A percentile compares a stretch with the other conserved stretches of the same genome.
These are phyloP conservation scores for Plantago lanceolata DNA, from an alignment of 305 asterid genomes.

Conservation along the genomic window DNA sequence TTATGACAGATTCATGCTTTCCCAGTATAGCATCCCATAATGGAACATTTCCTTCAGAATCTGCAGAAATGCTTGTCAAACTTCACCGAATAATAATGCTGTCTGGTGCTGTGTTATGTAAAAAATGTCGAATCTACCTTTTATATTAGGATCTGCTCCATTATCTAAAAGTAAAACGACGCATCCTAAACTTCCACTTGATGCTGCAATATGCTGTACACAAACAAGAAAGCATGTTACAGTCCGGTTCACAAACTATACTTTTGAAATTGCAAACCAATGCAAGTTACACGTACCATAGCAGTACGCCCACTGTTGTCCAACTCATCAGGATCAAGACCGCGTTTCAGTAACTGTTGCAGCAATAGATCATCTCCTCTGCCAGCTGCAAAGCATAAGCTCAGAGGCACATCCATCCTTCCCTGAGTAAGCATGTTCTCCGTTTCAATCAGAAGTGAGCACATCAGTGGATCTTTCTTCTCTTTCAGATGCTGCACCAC, in stretches of 20 bases:
- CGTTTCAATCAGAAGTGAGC: conserved; percentile 45
- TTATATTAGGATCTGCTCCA: conserved; percentile 64
- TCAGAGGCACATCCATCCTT: conserved; percentile 73
- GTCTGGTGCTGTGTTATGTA: no score
- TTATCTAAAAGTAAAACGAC: conserved; percentile 59
- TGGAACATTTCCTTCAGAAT: conserved; percentile 77
- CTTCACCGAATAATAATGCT: no score
- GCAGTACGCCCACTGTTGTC: conserved; percentile 58
- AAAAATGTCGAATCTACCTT: conserved; percentile 50
- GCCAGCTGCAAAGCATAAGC: conserved; percentile 75
- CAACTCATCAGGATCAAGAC: conserved; percentile 62
- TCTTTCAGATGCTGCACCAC: conserved; percentile 58
- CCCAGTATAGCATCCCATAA: conserved; percentile 70
- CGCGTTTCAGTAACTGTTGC: conserved; percentile 59
- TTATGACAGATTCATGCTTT: conserved; percentile 42
- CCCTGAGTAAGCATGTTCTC: conserved; percentile 77
- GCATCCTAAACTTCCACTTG: conserved; percentile 49
- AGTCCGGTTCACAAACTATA: conserved; percentile 11
- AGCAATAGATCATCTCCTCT: conserved; percentile 66
- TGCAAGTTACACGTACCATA: conserved; percentile 39
- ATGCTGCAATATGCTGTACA: conserved; percentile 61
- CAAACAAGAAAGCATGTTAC: conserved; percentile 5
- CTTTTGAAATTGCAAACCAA: background rate
- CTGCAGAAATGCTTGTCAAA: conserved; percentile 31
- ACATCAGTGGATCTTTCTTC: conserved; percentile 48